These are phyloP conservation scores for Phytophthora chlamydospora DNA, from an alignment of 352 stramenopile genomes.

Conservation along the genomic window DNA sequence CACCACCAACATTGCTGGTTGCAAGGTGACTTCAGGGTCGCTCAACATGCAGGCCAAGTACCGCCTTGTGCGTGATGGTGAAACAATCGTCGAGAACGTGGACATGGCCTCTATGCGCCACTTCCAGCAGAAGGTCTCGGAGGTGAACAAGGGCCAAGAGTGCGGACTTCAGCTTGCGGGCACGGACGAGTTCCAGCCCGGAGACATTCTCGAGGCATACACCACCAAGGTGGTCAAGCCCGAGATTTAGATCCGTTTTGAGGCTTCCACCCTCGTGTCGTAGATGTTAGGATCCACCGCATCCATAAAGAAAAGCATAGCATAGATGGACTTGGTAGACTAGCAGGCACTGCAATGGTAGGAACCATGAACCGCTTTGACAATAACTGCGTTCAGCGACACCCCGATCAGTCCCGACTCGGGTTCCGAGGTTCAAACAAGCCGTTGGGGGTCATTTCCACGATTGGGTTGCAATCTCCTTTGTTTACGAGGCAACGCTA, in stretches of 20 bases:
- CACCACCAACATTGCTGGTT: conserved; percentile 96
- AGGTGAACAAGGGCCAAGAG: conserved; percentile 95
- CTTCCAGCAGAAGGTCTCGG: conserved; percentile 93
- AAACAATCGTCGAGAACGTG: conserved; percentile 89
- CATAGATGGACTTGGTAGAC: conserved; percentile 26
- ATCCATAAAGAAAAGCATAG: conserved; percentile 13
- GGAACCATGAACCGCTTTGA: conserved; percentile 29
- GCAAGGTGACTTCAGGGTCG: conserved; percentile 94
- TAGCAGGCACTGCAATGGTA: conserved; percentile 11
- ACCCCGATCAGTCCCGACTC: too few relatives aligned
- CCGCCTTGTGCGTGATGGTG: conserved; percentile 90
- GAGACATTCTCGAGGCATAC: conserved; percentile 96
- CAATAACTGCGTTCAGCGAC: too few relatives aligned
- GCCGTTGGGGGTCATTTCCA: too few relatives aligned
- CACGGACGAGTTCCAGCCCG: conserved; percentile 92
- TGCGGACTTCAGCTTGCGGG: conserved; percentile 97
- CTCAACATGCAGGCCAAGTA: conserved; percentile 90
- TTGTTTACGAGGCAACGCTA: neutral
- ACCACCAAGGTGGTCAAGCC: conserved; percentile 75
- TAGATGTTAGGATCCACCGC: conserved; percentile 24
- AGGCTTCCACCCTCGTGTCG: conserved; percentile 2
- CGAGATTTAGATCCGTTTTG: conserved; percentile 43
- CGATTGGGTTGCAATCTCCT: too few relatives aligned
- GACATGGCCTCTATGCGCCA: conserved; percentile 87
- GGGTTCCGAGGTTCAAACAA: too few relatives aligned